Percentiles rank a stretch among this genome's conserved stretches.
Evolutionary conservation across 2,329 filamentous ascomycete genomes (phyloP).

Genomic region (Beauveria sp.): DNA sequence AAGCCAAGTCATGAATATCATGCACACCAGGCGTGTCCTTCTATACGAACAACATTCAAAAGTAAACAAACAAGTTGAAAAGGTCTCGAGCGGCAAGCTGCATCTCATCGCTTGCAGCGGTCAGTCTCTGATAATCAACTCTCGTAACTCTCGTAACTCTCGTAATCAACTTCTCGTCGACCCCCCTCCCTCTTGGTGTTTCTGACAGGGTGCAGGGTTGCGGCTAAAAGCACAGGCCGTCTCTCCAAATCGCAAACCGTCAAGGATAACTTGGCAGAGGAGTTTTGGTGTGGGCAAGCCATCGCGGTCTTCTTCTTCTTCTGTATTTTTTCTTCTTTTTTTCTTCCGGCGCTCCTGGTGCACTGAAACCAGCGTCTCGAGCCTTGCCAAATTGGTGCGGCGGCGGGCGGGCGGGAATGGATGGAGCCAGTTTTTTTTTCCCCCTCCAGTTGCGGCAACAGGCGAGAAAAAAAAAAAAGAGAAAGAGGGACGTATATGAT

Average conservation of each 20-base stretch:
- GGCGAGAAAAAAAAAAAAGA: no score
- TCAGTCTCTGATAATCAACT: background rate
- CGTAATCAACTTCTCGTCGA: background rate
- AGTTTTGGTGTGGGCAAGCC: background rate
- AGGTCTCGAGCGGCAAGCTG: background rate
- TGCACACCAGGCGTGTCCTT: background rate
- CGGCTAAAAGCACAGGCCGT: conserved; percentile 5
- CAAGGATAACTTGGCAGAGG: background rate
- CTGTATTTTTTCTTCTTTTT: no score
- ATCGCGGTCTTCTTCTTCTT: background rate
- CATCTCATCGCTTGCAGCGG: background rate
- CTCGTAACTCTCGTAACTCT: no score
- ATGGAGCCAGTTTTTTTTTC: background rate
- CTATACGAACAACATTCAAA: no score
- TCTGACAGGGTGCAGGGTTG: background rate
- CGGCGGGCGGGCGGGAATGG: background rate
- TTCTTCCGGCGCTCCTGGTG: background rate
- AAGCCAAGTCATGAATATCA: background rate
- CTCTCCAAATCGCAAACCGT: conserved; percentile 1
- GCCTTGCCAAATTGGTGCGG: background rate
- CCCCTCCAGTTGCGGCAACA: background rate
- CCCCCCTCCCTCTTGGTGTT: background rate
- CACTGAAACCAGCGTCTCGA: conserved; percentile 3
- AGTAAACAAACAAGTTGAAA: no score
- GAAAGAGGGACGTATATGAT: no score